These are phyloP conservation scores for Penicillium chermesinum DNA, from an alignment of 495 filamentous ascomycete genomes.

Conservation along the genomic window DNA sequence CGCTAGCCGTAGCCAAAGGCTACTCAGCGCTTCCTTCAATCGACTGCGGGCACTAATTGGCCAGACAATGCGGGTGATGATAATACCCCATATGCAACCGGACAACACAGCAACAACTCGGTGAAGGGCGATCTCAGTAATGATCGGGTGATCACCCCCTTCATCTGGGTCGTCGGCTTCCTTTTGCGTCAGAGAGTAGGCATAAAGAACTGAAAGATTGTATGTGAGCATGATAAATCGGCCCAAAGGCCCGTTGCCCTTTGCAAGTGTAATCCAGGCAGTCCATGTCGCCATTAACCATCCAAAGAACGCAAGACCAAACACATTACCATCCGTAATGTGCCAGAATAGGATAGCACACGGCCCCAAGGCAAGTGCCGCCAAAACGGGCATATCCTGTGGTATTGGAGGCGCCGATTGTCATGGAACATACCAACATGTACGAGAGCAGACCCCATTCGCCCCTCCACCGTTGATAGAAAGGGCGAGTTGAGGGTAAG, in stretches of 20 bases:
- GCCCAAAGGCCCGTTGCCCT: constrained; percentile 82
- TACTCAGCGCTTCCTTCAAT: constrained; percentile 76
- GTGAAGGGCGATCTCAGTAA: constrained; percentile 85
- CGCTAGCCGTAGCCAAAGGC: constrained; percentile 91
- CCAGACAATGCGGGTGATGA: constrained; percentile 87
- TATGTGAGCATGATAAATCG: constrained; percentile 92
- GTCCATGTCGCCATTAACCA: constrained; percentile 75
- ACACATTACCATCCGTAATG: constrained; percentile 63
- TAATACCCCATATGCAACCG: constrained; percentile 87
- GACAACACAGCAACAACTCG: constrained; percentile 81
- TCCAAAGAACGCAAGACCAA: constrained; percentile 68
- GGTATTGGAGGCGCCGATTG: constrained; percentile 89
- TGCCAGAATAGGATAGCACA: constrained; percentile 74
- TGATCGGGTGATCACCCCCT: constrained; percentile 77
- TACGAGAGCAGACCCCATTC: constrained; percentile 97
- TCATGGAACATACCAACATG: constrained; percentile 98
- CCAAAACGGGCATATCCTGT: constrained; percentile 79
- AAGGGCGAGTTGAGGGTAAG: constrained; percentile 66
- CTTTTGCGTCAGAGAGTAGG: constrained; percentile 76
- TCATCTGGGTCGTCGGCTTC: constrained; percentile 68
- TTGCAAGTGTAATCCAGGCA: constrained; percentile 82
- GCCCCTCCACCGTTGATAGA: constrained; percentile 84
- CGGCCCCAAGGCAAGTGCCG: constrained; percentile 80
- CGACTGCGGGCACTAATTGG: constrained; percentile 83
- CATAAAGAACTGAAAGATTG: constrained; percentile 93